Percentiles rank a stretch among this genome's conserved stretches.
These are phyloP conservation scores for Podila verticillata DNA, from an alignment of 192 early-diverging fungal genomes.

Conservation along the genomic window DNA sequence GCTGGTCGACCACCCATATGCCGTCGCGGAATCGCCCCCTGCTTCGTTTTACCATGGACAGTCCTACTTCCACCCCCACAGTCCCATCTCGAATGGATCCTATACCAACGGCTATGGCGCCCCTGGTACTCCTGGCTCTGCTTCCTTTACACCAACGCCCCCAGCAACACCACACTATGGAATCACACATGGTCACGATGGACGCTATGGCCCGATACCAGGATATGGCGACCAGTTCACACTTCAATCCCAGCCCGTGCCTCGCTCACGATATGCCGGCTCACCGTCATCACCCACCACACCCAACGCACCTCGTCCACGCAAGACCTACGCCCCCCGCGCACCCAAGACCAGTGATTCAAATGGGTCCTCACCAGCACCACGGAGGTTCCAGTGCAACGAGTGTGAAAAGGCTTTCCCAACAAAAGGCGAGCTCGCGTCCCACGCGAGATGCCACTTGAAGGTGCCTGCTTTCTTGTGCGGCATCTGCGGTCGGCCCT, in stretches of 20 bases:
- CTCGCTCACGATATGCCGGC: slow-evolving; percentile 6
- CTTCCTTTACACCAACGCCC: slow-evolving; percentile 37
- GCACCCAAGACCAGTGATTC: slow-evolving; percentile 25
- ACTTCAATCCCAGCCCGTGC: slow-evolving; percentile 19
- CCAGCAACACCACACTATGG: slow-evolving; percentile 47
- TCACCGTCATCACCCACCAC: slow-evolving; percentile 16
- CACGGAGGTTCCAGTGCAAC: slow-evolving; percentile 34
- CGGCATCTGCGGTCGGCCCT: slow-evolving; percentile 45
- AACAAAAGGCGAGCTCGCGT: slow-evolving; percentile 44
- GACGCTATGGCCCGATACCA: slow-evolving; percentile 29
- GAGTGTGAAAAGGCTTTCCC: slow-evolving; percentile 52
- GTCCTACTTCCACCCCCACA: slow-evolving; percentile 31
- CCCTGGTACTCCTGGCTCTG: slow-evolving; percentile 13
- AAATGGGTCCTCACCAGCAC: slow-evolving; percentile 12
- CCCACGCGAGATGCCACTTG: slow-evolving; percentile 45
- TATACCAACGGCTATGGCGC: slow-evolving; percentile 27
- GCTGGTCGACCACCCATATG: slow-evolving; percentile 6
- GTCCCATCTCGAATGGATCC: slow-evolving; percentile 33
- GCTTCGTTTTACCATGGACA: slow-evolving; percentile 40
- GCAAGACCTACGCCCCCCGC: slow-evolving; percentile 15
- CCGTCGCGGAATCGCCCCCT: slow-evolving; percentile 34
- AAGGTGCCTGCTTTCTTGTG: slow-evolving; percentile 49
- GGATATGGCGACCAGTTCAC: slow-evolving; percentile 42
- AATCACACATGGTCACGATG: slow-evolving; percentile 26
- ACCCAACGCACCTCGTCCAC: slow-evolving; percentile 3